Conservation (phyloP, 345 rosid species). For the Limnanthes douglasii region DNA sequence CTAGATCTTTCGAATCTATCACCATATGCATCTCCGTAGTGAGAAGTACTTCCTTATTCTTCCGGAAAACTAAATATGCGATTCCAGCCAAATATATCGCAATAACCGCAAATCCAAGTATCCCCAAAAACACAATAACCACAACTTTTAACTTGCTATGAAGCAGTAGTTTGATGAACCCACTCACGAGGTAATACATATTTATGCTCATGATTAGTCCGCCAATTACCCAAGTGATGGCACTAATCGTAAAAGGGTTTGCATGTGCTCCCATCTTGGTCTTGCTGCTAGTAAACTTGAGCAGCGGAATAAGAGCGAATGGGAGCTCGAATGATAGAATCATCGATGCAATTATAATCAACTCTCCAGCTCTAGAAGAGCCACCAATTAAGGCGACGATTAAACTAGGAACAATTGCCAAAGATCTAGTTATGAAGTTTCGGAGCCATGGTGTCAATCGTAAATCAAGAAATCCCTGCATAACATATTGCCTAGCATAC, state of each 20-base stretch:
- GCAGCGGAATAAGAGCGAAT: slow-evolving; percentile 81
- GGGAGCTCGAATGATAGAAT: slow-evolving; percentile 96
- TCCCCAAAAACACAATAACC: too few relatives aligned
- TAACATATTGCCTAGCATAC: slow-evolving; percentile 94
- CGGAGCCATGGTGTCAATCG: slow-evolving; percentile 72
- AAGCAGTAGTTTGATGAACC: too few relatives aligned
- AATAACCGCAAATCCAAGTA: too few relatives aligned
- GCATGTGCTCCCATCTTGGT: slow-evolving; percentile 68
- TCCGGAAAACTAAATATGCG: too few relatives aligned
- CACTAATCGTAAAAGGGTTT: slow-evolving; percentile 42
- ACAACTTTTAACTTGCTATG: too few relatives aligned
- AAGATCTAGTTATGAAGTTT: slow-evolving; percentile 67
- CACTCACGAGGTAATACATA: too few relatives aligned
- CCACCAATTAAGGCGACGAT: slow-evolving; percentile 85
- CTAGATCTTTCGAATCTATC: too few relatives aligned
- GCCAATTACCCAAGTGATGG: too few relatives aligned
- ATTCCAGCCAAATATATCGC: too few relatives aligned
- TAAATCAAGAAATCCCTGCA: slow-evolving; percentile 91
- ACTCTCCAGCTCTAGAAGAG: slow-evolving; percentile 78
- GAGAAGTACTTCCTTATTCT: too few relatives aligned
- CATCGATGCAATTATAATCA: slow-evolving; percentile 94
- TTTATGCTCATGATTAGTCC: too few relatives aligned
- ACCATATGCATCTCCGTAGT: too few relatives aligned
- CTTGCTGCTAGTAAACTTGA: slow-evolving; percentile 85
- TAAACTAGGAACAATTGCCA: slow-evolving; percentile 90